Percentiles rank a stretch among this genome's conserved stretches.
phyloP scores from a whole-genome alignment of 257 asterid species.

The Nicotiana otophora region DNA sequence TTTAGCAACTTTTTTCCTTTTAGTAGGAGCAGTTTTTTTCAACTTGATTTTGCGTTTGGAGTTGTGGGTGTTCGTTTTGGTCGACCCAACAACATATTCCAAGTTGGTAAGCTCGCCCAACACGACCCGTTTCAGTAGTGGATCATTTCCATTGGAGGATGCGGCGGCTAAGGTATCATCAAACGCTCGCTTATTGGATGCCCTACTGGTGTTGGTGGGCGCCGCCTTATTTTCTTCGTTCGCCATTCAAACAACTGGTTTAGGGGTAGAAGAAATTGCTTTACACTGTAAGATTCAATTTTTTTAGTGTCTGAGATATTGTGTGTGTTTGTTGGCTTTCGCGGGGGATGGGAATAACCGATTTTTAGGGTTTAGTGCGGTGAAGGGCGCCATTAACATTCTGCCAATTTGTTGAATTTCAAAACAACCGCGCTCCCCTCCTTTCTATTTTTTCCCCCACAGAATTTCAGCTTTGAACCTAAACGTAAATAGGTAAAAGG shows the following conservation, averaged over 20 bases:
- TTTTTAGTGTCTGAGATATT: not conserved
- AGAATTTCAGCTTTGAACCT: no score
- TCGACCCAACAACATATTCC: conserved; percentile 8
- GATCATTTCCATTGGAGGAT: conserved; percentile 17
- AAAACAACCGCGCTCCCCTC: not conserved
- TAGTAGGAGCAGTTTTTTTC: conserved; percentile 4
- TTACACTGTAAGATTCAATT: not conserved
- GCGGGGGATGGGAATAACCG: not conserved
- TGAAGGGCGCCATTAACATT: not conserved
- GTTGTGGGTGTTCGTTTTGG: conserved; percentile 17
- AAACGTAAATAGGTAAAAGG: no score
- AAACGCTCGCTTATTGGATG: conserved; percentile 37
- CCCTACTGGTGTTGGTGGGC: conserved; percentile 11
- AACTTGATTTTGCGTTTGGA: conserved; percentile 12
- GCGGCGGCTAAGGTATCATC: not conserved
- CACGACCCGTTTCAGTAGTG: conserved; percentile 44
- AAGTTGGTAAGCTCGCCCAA: conserved; percentile 66
- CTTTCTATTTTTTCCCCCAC: no score
- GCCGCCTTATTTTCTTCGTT: conserved; percentile 20
- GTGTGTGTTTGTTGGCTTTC: not conserved
- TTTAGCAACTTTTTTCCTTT: not conserved
- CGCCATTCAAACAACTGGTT: conserved; percentile 29
- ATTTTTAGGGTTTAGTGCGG: not conserved
- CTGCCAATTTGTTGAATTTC: not conserved
- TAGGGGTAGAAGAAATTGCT: not conserved